Percentiles rank a stretch among this genome's conserved stretches.
Evolutionary conservation across 2,329 filamentous ascomycete species (phyloP).

Genomic region (Colletotrichum euphorbiae): DNA sequence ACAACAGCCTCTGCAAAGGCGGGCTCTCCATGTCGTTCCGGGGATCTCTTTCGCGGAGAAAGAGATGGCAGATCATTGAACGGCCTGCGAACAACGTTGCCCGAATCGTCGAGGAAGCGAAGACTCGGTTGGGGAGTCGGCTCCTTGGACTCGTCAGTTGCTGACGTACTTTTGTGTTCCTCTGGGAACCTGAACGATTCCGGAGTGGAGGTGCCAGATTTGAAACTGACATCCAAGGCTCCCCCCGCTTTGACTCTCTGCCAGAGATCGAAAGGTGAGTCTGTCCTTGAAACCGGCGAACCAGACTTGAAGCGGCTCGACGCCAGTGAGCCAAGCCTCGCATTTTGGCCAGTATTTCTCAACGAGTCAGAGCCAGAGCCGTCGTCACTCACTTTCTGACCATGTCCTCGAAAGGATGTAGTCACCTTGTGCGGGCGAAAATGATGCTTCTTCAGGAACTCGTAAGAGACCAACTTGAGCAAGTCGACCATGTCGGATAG

Average conservation of each 20-base stretch:
- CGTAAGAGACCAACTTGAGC: conserved; percentile 73
- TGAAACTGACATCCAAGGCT: conserved; percentile 6
- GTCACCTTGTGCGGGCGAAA: conserved; percentile 66
- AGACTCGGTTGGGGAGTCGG: conserved; percentile 20
- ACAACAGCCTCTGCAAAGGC: background rate
- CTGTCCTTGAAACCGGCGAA: conserved; percentile 27
- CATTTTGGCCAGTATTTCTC: background rate
- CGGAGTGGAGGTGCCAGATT: background rate
- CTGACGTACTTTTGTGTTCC: no score
- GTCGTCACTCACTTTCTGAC: background rate
- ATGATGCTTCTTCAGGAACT: conserved; percentile 81
- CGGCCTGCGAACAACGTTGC: conserved; percentile 57
- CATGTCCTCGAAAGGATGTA: conserved; percentile 23
- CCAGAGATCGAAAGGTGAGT: conserved; percentile 53
- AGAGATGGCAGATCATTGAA: conserved; percentile 52
- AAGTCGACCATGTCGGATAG: conserved; percentile 70
- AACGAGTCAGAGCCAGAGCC: background rate
- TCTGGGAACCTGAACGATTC: background rate
- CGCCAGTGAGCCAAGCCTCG: background rate
- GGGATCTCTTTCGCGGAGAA: background rate
- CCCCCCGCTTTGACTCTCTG: conserved; percentile 50
- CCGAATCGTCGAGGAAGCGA: conserved; percentile 54
- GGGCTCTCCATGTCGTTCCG: background rate
- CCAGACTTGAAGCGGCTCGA: conserved; percentile 28
- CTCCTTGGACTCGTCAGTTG: conserved; percentile 12